Evolutionary conservation across 371 early-diverging fungal species (phyloP), one percentile per base, ranked within the genome.

Genomic region (Mucor indicus): DNA sequence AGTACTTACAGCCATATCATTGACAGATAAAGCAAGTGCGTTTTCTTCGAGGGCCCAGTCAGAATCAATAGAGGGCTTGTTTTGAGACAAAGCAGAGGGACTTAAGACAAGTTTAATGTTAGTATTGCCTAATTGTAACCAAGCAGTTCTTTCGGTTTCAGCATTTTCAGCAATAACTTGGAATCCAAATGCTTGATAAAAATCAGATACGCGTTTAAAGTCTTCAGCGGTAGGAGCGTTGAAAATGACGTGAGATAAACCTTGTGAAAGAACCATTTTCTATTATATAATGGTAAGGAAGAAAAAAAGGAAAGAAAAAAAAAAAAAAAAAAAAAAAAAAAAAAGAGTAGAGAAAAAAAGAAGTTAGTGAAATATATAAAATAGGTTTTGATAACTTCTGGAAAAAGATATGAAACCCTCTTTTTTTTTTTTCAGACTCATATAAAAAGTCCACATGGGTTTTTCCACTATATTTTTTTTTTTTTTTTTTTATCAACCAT

Each of bases 161-260:
- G 57, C n/a, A 33, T 64, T 65, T 15, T 62, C 29, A 33, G 62
- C 44, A 4, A 60, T 45, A 12, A 48, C 39, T 39, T 65, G 55
- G 48, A 85, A 83, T 12, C 87, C 89, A 35, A 88, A 53, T 15
- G 55, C 24, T 20, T 56, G 35, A 49, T 88, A 88, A 50, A 88
- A 86, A 2, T 53, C 54, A 10, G 79, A 41, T 0, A 81, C 66
- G 16, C 53, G 44, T 23, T 72, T 57, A 31, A 68, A 72, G 32
- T 50, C 45, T 12, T 48, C 55, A 23, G 43, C 39, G 25, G 49
- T 53, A 19, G 67, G 60, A 11, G 84, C 82, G 41, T 67, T 67
- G 13, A 84, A 60, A 11, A 75, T 69, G 41, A 85, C 50, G 52
- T 84, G 83, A 11, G 85, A 85, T 39, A 85, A 75, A 25, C 68